Evolutionary conservation across 2,329 filamentous ascomycete species (phyloP).

Genomic region (Penicillium sp.): DNA sequence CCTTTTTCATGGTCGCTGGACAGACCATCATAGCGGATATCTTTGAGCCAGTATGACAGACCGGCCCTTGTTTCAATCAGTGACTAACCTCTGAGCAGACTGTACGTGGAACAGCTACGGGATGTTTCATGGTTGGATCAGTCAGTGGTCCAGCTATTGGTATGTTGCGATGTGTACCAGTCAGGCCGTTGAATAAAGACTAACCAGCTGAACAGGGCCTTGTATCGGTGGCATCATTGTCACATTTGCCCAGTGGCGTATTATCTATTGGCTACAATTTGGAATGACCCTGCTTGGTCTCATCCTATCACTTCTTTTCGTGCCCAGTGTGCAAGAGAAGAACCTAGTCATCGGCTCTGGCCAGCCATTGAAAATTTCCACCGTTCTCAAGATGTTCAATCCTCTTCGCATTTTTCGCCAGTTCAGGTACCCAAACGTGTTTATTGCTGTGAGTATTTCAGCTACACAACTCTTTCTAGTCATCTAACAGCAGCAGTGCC

Average conservation of each 20-base stretch:
- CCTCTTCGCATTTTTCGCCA: conserved; percentile 62
- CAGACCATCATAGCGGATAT: conserved; percentile 44
- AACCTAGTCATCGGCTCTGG: conserved; percentile 56
- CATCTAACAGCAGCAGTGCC: conserved; percentile 23
- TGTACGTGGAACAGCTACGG: conserved; percentile 47
- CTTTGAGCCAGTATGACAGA: conserved; percentile 34
- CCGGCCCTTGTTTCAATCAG: background rate
- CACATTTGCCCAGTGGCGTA: conserved; percentile 71
- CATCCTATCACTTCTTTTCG: conserved; percentile 62
- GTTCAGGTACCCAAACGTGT: conserved; percentile 68
- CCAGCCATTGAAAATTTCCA: conserved; percentile 46
- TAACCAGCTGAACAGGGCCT: conserved; percentile 29
- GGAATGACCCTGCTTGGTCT: conserved; percentile 64
- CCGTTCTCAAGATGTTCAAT: conserved; percentile 52
- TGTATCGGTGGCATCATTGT: conserved; percentile 78
- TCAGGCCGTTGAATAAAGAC: background rate
- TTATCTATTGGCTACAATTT: conserved; percentile 77
- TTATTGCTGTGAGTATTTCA: conserved; percentile 51
- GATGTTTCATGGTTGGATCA: conserved; percentile 47
- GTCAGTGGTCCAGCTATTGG: conserved; percentile 47
- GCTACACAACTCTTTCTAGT: background rate
- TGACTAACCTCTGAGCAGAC: conserved; percentile 21
- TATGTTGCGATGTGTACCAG: conserved; percentile 15
- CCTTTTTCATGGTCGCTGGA: conserved; percentile 43
- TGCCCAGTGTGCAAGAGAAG: conserved; percentile 67